Evolutionary conservation across 2,329 filamentous ascomycete genomes (phyloP).

Genomic region (Zymoseptoria passerinii): DNA sequence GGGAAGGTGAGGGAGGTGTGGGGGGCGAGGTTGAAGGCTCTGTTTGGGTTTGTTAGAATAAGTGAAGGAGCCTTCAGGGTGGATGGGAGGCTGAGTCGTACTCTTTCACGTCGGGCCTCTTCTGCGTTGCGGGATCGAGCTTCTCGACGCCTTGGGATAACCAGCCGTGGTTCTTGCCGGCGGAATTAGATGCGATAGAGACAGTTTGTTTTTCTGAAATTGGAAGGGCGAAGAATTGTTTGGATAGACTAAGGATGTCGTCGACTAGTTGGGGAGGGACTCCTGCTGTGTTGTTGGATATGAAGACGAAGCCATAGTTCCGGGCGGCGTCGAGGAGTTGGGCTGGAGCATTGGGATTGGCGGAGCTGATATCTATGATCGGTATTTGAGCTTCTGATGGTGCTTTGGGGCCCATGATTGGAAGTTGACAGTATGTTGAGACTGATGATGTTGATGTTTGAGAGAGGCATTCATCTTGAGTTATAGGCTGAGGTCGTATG

Average conservation of each 20-base stretch:
- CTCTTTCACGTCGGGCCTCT: constrained; percentile 73
- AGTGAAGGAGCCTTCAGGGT: not conserved
- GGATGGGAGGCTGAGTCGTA: constrained; percentile 9
- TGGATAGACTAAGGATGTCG: constrained; percentile 64
- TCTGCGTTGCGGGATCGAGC: constrained; percentile 73
- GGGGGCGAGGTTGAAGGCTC: constrained; percentile 85
- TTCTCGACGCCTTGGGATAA: constrained; percentile 80
- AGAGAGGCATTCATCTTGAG: not conserved
- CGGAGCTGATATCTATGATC: constrained; percentile 68
- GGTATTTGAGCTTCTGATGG: constrained; percentile 50
- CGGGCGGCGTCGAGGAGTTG: constrained; percentile 70
- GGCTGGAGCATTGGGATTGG: constrained; percentile 52
- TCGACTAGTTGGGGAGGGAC: constrained; percentile 61
- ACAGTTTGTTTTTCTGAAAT: constrained; percentile 64
- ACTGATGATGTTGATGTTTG: not conserved
- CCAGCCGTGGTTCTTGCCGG: constrained; percentile 74
- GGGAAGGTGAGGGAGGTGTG: constrained; percentile 59
- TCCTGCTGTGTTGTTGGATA: constrained; percentile 58
- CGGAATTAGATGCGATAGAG: constrained; percentile 56
- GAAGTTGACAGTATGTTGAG: not conserved
- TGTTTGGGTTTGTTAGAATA: constrained; percentile 30
- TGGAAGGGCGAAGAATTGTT: constrained; percentile 62
- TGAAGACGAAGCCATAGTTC: constrained; percentile 81
- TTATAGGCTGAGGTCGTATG: not conserved
- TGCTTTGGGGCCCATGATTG: not conserved